These are phyloP conservation scores for Apium graveolens DNA, from an alignment of 129 eudicot species.

Conservation along the genomic window DNA sequence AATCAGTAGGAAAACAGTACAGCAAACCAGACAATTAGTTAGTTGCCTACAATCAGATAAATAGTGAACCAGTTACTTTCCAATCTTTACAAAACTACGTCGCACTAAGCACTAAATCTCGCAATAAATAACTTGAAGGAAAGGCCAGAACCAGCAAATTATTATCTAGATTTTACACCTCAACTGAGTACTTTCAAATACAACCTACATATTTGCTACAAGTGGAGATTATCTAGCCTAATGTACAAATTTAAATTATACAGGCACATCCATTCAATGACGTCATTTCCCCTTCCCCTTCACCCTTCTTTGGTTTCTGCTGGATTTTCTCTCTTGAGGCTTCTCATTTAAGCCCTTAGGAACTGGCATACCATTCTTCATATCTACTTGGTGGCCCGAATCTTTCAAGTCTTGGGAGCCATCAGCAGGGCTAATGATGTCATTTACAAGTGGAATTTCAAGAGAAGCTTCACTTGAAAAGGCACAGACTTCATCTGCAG, in stretches of 20 bases:
- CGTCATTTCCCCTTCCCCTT: constrained; percentile 33
- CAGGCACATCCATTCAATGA: not conserved
- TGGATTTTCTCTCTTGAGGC: constrained; percentile 19
- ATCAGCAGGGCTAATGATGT: constrained; percentile 11
- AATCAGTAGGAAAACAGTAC: not conserved
- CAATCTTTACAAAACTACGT: not conserved
- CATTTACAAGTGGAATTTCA: constrained; percentile 29
- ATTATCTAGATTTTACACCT: constrained; percentile 2
- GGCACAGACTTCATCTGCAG: constrained; percentile 21
- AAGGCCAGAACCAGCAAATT: not conserved
- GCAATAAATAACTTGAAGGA: not conserved
- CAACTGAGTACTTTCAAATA: not conserved
- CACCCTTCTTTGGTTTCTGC: constrained; percentile 25
- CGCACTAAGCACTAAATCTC: not conserved
- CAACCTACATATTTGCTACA: not conserved
- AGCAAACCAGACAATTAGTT: not conserved
- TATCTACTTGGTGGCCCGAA: not conserved
- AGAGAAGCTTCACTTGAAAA: constrained; percentile 24
- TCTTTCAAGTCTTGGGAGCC: constrained; percentile 19
- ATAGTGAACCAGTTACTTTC: too few relatives aligned
- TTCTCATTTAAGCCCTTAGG: constrained; percentile 8
- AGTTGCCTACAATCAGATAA: not conserved
- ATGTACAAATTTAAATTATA: constrained; percentile 5
- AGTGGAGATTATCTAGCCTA: constrained; percentile 1
- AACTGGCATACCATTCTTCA: not conserved